Evolutionary conservation across 202 grass and related monocot genomes (phyloP).

Genomic region (Brachypodium distachyon): DNA sequence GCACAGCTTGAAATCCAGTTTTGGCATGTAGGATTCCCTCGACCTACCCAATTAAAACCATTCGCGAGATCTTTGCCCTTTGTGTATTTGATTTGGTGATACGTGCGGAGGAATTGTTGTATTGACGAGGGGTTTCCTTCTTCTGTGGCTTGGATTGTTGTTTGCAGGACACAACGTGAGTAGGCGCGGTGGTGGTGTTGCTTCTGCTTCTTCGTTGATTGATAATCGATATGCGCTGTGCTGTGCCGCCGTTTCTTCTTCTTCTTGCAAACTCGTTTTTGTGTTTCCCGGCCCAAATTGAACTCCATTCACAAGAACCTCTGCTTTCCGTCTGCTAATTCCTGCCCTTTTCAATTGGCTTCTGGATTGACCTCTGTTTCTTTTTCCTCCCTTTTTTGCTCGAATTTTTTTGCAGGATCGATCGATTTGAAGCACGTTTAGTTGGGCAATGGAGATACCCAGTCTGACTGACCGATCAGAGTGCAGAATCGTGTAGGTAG

Average conservation of each 20-base stretch:
- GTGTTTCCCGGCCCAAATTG: neutral
- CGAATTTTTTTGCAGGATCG: conserved; percentile 20
- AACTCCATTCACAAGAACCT: neutral
- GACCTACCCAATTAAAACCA: too few relatives aligned
- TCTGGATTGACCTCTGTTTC: neutral
- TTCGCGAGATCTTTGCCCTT: too few relatives aligned
- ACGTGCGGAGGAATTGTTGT: neutral
- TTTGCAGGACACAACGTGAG: conserved; percentile 65
- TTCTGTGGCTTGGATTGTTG: conserved; percentile 22
- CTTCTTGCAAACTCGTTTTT: neutral
- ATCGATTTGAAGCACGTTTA: neutral
- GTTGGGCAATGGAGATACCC: neutral
- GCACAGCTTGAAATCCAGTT: neutral
- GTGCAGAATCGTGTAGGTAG: conserved; percentile 39
- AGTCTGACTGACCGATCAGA: conserved; percentile 18
- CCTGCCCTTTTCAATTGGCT: neutral
- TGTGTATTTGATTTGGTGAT: conserved; percentile 8
- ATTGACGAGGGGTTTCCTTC: conserved; percentile 21
- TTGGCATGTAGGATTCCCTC: neutral
- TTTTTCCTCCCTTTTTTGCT: too few relatives aligned
- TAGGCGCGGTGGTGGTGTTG: conserved; percentile 53
- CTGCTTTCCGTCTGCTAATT: neutral
- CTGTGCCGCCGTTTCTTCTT: conserved; percentile 11
- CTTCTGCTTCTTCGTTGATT: conserved; percentile 18
- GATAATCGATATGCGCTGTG: conserved; percentile 17